These are phyloP conservation scores for Russula virescens DNA, from an alignment of 768 basidiomycete genomes.

Conservation along the genomic window DNA sequence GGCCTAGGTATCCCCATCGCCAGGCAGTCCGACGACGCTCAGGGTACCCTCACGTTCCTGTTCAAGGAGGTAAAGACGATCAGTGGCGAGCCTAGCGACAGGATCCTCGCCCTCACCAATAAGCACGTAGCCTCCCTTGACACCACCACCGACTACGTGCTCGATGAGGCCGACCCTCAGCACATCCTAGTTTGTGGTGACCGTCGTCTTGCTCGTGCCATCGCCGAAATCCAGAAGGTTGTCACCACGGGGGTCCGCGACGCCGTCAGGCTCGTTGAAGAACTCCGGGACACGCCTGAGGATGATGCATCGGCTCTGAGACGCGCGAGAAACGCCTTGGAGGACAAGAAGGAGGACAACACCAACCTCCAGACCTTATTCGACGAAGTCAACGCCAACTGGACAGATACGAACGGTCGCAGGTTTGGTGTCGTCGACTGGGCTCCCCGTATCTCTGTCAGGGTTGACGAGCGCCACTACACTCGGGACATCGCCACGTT, in stretches of 20 bases:
- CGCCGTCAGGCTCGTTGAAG: constrained; percentile 2
- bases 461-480: constrained; percentile 24
- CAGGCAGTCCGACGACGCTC: too few relatives aligned
- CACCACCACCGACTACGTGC: constrained; percentile 26
- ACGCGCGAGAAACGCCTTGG: background rate
- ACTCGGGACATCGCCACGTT: constrained; percentile 28
- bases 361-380: constrained; percentile 19
- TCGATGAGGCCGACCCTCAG: constrained; percentile 22
- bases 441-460: constrained; percentile 9
- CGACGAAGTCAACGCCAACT: constrained; percentile 18
- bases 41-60: constrained; percentile 28
- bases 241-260: constrained; percentile 16
- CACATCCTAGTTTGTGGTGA: too few relatives aligned
- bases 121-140: constrained; percentile 26
- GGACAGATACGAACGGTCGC: constrained; percentile 18
- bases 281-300: background rate
- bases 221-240: constrained; percentile 9
- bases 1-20: constrained; percentile 32
- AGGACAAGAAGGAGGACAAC: constrained; percentile 20
- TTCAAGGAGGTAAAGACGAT: constrained; percentile 32
- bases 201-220: too few relatives aligned
- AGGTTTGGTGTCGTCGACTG: constrained; percentile 28
- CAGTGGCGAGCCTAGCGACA: constrained; percentile 25
- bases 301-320: background rate
- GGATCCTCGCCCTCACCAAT: constrained; percentile 26